phyloP scores from a whole-genome alignment of 2,329 filamentous ascomycete genomes.

The Fusarium austroafricanum region DNA sequence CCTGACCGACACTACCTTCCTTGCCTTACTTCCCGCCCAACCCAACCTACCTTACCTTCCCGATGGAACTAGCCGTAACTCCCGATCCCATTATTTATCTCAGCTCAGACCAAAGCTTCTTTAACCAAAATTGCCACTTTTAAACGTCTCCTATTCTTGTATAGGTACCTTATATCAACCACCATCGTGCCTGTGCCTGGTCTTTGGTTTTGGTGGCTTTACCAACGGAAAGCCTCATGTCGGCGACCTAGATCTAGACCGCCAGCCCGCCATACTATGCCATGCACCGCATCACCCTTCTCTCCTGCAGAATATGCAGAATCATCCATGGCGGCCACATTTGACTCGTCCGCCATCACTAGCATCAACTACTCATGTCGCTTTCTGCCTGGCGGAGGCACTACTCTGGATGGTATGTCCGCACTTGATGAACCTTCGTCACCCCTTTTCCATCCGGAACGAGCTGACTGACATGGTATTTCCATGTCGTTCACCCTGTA shows the following conservation, averaged over 20 bases:
- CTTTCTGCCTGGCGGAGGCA: conserved; percentile 3
- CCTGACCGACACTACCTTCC: background rate
- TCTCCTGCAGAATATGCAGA: conserved; percentile 34
- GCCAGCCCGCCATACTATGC: background rate
- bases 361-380: conserved; percentile 12
- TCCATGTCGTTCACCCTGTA: conserved; percentile 28
- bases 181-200: conserved; percentile 17
- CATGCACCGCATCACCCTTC: conserved; percentile 22
- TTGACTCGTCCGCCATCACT: conserved; percentile 17
- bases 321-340: conserved; percentile 22
- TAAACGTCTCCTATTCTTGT: background rate
- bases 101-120: conserved; percentile 4
- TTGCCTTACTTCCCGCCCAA: background rate
- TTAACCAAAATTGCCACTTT: conserved; percentile 5
- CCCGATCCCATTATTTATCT: background rate
- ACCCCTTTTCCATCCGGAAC: conserved; percentile 36
- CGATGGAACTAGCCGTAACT: background rate
- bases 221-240: conserved; percentile 9
- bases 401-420: conserved; percentile 21
- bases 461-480: conserved; percentile 25
- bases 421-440: conserved; percentile 18
- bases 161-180: background rate
- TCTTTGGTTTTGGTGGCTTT: background rate
- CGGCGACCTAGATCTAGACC: conserved; percentile 34
- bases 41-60: background rate